Conservation (phyloP, 202 grass and related monocot genomes). For the Setaria viridis region DNA sequence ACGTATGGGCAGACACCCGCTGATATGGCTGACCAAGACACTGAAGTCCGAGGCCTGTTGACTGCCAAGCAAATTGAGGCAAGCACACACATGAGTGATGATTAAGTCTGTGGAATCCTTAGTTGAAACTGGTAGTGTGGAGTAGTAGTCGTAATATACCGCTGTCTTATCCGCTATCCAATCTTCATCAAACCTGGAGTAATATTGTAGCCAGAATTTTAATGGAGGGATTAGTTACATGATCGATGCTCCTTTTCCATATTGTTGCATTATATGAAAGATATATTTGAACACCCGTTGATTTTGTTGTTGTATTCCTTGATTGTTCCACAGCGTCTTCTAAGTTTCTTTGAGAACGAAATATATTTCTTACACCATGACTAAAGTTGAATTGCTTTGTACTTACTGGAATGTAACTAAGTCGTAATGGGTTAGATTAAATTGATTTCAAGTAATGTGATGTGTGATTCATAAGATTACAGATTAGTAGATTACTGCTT, state of each 20-base stretch:
- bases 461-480: neutral
- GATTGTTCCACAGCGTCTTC: neutral
- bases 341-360: neutral
- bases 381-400: neutral
- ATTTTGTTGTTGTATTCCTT: neutral
- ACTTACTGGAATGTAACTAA: neutral
- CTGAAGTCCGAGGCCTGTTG: constrained; percentile 73
- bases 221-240: neutral
- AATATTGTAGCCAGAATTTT: constrained; percentile 10
- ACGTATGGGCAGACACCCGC: constrained; percentile 77
- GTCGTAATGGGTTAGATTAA: neutral
- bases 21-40: constrained; percentile 80
- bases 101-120: constrained; percentile 34
- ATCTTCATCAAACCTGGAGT: neutral
- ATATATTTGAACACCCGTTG: neutral
- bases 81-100: constrained; percentile 38
- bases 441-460: neutral
- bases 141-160: neutral
- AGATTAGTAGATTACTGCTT: neutral
- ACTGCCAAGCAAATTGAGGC: constrained; percentile 54
- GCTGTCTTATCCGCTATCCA: constrained; percentile 27
- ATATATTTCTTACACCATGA: neutral
- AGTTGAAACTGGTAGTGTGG: constrained; percentile 4
- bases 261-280: neutral
- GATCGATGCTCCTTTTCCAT: neutral